phyloP scores from a whole-genome alignment of 192 early-diverging fungal genomes.

The Coemansia brasiliensis region DNA sequence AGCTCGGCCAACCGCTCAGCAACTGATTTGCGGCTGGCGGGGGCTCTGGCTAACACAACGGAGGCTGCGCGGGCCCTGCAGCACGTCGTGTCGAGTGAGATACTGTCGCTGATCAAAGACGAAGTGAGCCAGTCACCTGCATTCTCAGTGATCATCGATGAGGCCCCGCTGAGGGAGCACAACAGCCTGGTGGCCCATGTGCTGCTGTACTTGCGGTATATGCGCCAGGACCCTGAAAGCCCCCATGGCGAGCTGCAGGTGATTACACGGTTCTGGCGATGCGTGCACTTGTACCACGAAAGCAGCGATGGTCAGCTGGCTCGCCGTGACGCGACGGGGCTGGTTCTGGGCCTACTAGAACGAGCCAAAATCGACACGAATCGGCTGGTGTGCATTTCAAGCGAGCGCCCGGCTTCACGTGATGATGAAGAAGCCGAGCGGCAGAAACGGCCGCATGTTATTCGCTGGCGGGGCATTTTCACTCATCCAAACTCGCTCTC shows the following conservation, averaged over 20 bases:
- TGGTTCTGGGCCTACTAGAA: constrained; percentile 41
- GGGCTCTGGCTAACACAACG: constrained; percentile 19
- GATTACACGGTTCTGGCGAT: constrained; percentile 52
- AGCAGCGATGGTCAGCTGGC: constrained; percentile 18
- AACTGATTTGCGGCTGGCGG: constrained; percentile 32
- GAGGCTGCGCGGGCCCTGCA: constrained; percentile 43
- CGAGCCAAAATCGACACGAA: constrained; percentile 45
- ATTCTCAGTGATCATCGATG: constrained; percentile 51
- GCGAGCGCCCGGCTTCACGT: constrained; percentile 40
- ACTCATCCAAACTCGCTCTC: constrained; percentile 46
- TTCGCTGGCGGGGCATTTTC: constrained; percentile 46
- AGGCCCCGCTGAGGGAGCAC: constrained; percentile 52
- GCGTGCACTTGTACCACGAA: constrained; percentile 52
- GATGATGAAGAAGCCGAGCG: constrained; percentile 34
- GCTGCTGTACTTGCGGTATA: constrained; percentile 45
- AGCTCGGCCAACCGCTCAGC: neutral
- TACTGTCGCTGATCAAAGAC: constrained; percentile 50
- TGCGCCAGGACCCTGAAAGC: constrained; percentile 32
- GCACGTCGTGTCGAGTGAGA: constrained; percentile 55
- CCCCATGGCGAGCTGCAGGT: constrained; percentile 38
- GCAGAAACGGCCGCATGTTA: constrained; percentile 33
- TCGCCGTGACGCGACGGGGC: constrained; percentile 33
- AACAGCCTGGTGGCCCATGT: constrained; percentile 53
- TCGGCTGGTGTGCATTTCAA: constrained; percentile 45
- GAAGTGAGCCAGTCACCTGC: constrained; percentile 55